Conservation (phyloP, 768 basidiomycete genomes). For the Boletus vermiculosoides region DNA sequence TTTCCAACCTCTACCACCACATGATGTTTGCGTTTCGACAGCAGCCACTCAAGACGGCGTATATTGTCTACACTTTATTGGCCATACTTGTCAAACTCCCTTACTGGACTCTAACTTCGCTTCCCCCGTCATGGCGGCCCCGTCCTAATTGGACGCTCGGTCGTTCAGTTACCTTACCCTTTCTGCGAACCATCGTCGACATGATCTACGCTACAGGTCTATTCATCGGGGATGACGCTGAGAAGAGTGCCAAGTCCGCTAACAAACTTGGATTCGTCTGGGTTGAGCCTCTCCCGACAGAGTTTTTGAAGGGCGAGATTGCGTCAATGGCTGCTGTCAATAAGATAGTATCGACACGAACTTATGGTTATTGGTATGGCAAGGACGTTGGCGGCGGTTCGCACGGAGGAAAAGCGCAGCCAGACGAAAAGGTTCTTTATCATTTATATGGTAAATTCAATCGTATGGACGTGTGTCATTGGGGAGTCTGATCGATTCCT, state of each 20-base stretch:
- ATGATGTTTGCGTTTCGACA: not conserved
- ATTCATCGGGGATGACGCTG: too few relatives aligned
- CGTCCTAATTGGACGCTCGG: not conserved
- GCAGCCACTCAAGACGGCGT: not conserved
- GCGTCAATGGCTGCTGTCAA: not conserved
- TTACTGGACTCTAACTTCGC: not conserved
- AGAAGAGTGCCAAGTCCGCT: too few relatives aligned
- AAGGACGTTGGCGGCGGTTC: not conserved
- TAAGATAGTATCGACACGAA: not conserved
- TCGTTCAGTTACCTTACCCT: not conserved
- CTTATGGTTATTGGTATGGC: slow-evolving; percentile 6
- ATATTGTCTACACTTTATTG: not conserved
- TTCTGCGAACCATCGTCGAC: not conserved
- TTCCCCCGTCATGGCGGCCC: not conserved
- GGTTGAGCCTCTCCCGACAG: not conserved
- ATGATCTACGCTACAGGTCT: not conserved
- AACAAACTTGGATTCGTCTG: not conserved
- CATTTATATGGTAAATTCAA: slow-evolving; percentile 4
- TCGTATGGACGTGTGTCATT: not conserved
- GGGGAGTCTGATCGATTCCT: not conserved
- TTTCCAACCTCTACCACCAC: not conserved
- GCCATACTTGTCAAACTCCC: not conserved
- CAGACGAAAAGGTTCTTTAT: slow-evolving; percentile 5
- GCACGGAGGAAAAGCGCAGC: slow-evolving; percentile 4
- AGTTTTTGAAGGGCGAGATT: slow-evolving; percentile 2